These are phyloP conservation scores for Cutaneotrichosporon sp. DNA, from an alignment of 1,284 basidiomycete genomes.

Conservation along the genomic window DNA sequence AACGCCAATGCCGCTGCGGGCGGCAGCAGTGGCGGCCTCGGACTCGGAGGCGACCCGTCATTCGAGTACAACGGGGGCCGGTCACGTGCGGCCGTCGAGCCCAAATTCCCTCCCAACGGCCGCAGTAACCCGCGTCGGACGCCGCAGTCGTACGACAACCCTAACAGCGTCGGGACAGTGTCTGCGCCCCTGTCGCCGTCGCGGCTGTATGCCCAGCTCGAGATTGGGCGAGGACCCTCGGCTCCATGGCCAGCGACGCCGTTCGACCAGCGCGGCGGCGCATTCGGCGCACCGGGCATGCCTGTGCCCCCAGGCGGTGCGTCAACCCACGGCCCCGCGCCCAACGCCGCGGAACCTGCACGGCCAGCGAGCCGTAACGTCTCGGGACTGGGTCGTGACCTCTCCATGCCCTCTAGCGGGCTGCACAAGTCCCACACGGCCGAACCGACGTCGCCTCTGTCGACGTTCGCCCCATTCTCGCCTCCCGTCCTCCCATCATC, in stretches of 20 bases:
- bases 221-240: conserved; percentile 26
- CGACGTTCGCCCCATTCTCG: conserved; percentile 40
- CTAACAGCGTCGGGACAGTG: conserved; percentile 38
- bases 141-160: conserved; percentile 30
- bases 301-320: conserved; percentile 4
- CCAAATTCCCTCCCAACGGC: conserved; percentile 1
- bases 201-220: conserved; percentile 42
- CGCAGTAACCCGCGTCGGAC: conserved; percentile 7
- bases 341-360: neutral
- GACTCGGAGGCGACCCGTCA: conserved; percentile 22
- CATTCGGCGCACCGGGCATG: conserved; percentile 15
- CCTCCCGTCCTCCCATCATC: conserved; percentile 21
- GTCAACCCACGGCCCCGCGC: conserved; percentile 3
- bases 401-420: conserved; percentile 9
- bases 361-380: conserved; percentile 8
- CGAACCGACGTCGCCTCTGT: conserved; percentile 27
- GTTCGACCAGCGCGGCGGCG: conserved; percentile 7
- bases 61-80: conserved; percentile 21
- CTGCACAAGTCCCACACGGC: conserved; percentile 10
- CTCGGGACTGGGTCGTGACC: conserved; percentile 7
- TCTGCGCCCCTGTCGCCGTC: conserved; percentile 46
- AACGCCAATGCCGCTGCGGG: conserved; percentile 14
- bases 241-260: conserved; percentile 7
- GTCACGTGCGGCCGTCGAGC: conserved; percentile 10
- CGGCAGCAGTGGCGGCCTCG: conserved; percentile 13